Evolutionary conservation across 2,329 filamentous ascomycete genomes (phyloP).

Genomic region (Beauveria medogensis): DNA sequence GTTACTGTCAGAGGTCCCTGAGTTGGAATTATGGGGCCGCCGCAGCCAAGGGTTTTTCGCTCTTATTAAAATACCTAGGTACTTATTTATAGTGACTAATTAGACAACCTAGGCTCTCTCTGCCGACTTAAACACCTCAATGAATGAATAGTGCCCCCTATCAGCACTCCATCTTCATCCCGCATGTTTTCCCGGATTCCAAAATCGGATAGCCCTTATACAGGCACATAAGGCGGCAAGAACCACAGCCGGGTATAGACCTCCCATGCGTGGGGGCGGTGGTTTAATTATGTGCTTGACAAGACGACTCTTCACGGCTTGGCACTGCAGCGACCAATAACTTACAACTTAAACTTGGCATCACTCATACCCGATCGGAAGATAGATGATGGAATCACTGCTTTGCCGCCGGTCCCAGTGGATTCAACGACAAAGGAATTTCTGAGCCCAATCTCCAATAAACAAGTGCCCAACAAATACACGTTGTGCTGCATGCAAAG

Average conservation of each 20-base stretch:
- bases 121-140: background rate
- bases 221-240: background rate
- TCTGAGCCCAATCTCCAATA: background rate
- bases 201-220: background rate
- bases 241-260: background rate
- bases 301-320: background rate
- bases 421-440: background rate
- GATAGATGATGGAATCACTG: background rate
- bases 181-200: background rate
- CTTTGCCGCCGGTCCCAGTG: background rate
- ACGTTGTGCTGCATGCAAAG: background rate
- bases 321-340: background rate
- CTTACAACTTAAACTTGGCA: background rate
- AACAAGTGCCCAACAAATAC: background rate
- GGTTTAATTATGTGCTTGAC: background rate
- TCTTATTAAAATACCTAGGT: too few species aligned
- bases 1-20: too few species aligned
- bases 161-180: background rate
- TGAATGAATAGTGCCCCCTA: background rate
- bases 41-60: too few species aligned
- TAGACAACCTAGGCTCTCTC: background rate
- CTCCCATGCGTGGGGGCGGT: background rate
- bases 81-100: too few species aligned
- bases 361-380: background rate
- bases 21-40: too few species aligned